phyloP scores from a whole-genome alignment of 352 stramenopile species.

The Globisporangium emineosum region DNA sequence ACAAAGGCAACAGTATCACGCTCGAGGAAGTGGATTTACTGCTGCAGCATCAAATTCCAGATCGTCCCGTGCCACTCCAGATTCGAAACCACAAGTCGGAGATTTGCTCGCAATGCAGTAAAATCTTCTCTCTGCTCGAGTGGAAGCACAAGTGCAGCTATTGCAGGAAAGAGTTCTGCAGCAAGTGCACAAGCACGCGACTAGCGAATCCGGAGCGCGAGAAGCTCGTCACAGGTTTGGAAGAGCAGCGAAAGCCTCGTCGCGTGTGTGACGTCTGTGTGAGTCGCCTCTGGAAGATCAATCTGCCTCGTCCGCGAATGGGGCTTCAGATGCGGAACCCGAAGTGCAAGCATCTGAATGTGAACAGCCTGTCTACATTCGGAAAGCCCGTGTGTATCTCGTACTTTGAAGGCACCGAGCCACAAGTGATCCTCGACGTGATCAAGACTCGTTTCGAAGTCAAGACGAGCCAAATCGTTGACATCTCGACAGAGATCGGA shows the following conservation, averaged over 20 bases:
- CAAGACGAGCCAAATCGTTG: conserved; percentile 70
- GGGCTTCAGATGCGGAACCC: conserved; percentile 38
- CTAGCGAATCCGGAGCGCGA: conserved; percentile 60
- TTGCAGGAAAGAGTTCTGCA: conserved; percentile 76
- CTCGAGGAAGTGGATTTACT: conserved; percentile 69
- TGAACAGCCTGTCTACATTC: conserved; percentile 79
- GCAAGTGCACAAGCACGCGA: conserved; percentile 79
- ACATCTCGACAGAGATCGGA: conserved; percentile 69
- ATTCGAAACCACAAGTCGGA: conserved; percentile 60
- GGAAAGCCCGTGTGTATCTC: conserved; percentile 76
- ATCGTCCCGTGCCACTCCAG: conserved; percentile 69
- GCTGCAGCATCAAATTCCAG: conserved; percentile 68
- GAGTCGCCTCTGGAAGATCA: conserved; percentile 75
- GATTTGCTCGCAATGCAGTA: conserved; percentile 65
- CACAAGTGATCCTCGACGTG: conserved; percentile 65
- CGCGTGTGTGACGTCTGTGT: conserved; percentile 79
- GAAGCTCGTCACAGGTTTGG: conserved; percentile 35
- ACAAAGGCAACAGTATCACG: conserved; percentile 74
- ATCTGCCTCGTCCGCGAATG: conserved; percentile 68
- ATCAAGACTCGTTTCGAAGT: conserved; percentile 80
- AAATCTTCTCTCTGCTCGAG: conserved; percentile 76
- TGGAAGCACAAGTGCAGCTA: conserved; percentile 86
- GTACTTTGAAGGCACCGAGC: conserved; percentile 77
- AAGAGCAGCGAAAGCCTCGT: conserved; percentile 52
- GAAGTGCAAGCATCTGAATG: conserved; percentile 67